A percentile compares a stretch with the other conserved stretches of the same genome.
Conservation (phyloP, 257 asterid species). For the Jaltomata sinuosa region DNA sequence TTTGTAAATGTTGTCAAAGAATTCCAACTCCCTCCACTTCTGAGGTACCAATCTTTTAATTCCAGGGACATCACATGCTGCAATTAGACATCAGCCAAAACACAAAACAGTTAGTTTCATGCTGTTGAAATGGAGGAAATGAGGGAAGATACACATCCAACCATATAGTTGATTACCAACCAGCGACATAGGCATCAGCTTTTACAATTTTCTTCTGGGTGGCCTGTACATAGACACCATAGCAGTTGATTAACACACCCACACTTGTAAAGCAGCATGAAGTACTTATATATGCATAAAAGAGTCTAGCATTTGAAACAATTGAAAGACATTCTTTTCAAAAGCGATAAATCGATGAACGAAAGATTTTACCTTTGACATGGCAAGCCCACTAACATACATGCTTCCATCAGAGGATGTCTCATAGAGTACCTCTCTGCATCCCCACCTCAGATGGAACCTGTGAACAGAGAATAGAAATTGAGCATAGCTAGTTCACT, state of each 20-base stretch:
- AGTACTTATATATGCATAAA: not conserved
- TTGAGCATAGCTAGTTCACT: not conserved
- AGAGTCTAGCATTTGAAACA: not conserved
- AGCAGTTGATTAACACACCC: not conserved
- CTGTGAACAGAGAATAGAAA: conserved; percentile 31
- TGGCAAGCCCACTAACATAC: conserved; percentile 76
- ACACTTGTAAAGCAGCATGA: not conserved
- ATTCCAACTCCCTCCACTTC: conserved; percentile 77
- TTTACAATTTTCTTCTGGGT: conserved; percentile 74
- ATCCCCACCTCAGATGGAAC: conserved; percentile 98
- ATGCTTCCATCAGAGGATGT: conserved; percentile 64
- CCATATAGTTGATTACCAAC: conserved; percentile 31
- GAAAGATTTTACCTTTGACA: conserved; percentile 64
- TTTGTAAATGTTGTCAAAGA: conserved; percentile 82
- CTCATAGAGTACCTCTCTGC: conserved; percentile 84
- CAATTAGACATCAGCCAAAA: conserved; percentile 8
- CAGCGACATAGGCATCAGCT: conserved; percentile 98
- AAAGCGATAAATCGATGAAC: not conserved
- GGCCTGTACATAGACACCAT: conserved; percentile 47
- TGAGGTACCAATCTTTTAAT: conserved; percentile 80
- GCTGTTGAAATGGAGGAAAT: not conserved
- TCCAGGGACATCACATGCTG: conserved; percentile 99
- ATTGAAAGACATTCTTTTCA: not conserved
- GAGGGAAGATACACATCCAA: conserved; percentile 3
- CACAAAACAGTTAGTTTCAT: conserved; percentile 1